Evolutionary conservation across 179 eudicot species (phyloP).

Genomic region (Beta lomatogona): DNA sequence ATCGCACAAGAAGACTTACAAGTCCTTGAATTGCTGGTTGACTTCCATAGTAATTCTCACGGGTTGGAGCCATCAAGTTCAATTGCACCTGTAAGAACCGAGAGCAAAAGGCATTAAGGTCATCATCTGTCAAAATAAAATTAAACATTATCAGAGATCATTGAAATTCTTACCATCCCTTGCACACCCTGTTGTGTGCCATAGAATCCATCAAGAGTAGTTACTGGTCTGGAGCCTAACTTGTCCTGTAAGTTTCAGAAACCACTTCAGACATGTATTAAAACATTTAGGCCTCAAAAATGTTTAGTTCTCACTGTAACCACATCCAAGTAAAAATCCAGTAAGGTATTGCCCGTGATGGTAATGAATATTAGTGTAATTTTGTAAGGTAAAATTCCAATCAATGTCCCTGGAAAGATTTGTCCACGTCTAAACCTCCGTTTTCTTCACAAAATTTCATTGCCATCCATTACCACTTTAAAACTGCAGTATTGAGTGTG

Average conservation of each 20-base stretch:
- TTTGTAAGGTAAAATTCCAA: too few relatives aligned
- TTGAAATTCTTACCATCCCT: conserved; percentile 43
- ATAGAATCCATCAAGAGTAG: conserved; percentile 46
- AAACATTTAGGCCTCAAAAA: not conserved
- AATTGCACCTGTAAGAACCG: conserved; percentile 63
- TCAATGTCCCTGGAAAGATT: too few relatives aligned
- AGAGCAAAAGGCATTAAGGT: conserved; percentile 10
- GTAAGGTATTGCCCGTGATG: too few relatives aligned
- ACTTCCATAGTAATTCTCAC: conserved; percentile 73
- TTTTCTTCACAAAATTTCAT: too few relatives aligned
- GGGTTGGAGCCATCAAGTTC: conserved; percentile 86
- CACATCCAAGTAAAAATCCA: not conserved
- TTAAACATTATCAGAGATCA: not conserved
- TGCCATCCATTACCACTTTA: too few relatives aligned
- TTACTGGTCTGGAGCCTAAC: conserved; percentile 42
- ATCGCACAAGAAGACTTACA: conserved; percentile 38
- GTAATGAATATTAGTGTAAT: too few relatives aligned
- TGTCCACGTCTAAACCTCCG: too few relatives aligned
- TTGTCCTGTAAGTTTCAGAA: conserved; percentile 47
- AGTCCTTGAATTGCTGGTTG: conserved; percentile 78
- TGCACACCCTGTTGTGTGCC: conserved; percentile 44
- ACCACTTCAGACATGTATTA: conserved; percentile 11
- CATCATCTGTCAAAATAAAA: not conserved
- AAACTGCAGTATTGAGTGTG: too few relatives aligned
- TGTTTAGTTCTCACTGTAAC: not conserved